Conservation (phyloP, 2,329 filamentous ascomycete species). For the Penicillium sp. region DNA sequence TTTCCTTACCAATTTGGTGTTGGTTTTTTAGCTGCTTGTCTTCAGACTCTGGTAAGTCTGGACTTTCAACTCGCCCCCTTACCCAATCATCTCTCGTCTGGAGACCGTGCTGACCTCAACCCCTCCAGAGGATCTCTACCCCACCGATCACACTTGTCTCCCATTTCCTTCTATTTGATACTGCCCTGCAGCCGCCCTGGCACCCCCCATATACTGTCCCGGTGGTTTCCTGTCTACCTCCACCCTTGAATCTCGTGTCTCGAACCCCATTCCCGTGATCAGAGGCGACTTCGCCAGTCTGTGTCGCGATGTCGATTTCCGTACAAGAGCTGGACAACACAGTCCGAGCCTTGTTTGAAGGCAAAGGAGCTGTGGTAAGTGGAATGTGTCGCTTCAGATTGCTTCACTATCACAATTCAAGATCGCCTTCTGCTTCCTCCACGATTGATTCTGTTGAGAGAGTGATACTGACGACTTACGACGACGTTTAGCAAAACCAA, state of each 20-base stretch:
- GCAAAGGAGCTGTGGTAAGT: conserved; percentile 84
- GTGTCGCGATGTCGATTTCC: conserved; percentile 58
- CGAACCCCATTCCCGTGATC: conserved; percentile 21
- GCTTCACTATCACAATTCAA: not conserved
- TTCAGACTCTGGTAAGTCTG: conserved; percentile 3
- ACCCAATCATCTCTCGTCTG: conserved; percentile 7
- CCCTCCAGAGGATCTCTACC: conserved; percentile 23
- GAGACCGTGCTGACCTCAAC: conserved; percentile 17
- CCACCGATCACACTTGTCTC: conserved; percentile 22
- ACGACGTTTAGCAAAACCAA: conserved; percentile 74
- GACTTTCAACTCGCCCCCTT: not conserved
- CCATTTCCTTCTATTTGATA: conserved; percentile 6
- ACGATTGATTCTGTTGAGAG: not conserved
- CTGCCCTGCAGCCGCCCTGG: conserved; percentile 14
- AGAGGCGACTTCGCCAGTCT: conserved; percentile 32
- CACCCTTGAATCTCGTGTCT: conserved; percentile 13
- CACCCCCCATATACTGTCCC: conserved; percentile 15
- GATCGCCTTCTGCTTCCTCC: not conserved
- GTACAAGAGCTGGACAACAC: conserved; percentile 95
- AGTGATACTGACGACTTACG: conserved; percentile 29
- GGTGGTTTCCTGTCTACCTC: conserved; percentile 2
- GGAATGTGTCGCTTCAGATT: not conserved
- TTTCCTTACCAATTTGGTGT: conserved; percentile 2
- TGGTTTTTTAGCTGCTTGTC: not conserved
- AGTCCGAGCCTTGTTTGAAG: conserved; percentile 96